phyloP scores from a whole-genome alignment of 2,329 filamentous ascomycete genomes.

The Eutypella sp. region DNA sequence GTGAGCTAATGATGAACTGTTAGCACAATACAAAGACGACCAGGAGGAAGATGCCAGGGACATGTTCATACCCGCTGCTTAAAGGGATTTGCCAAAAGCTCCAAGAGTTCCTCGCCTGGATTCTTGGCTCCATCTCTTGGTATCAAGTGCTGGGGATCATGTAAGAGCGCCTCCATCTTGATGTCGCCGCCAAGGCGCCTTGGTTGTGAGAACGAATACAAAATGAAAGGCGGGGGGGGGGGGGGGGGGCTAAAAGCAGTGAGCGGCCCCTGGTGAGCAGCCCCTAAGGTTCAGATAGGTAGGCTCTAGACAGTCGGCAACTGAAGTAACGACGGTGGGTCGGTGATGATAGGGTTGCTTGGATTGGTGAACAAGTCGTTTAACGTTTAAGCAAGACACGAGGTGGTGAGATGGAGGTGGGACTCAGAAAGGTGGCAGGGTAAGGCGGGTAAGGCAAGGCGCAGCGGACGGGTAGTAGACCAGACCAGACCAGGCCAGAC shows the following conservation, averaged over 20 bases:
- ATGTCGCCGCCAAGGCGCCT: conserved; percentile 3
- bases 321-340: too few relatives aligned
- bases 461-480: too few relatives aligned
- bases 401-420: too few relatives aligned
- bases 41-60: not conserved
- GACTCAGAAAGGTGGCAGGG: too few relatives aligned
- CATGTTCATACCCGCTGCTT: conserved; percentile 35
- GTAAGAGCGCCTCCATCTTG: conserved; percentile 13
- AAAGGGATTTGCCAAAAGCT: conserved; percentile 48
- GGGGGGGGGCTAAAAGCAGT: too few relatives aligned
- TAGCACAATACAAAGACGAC: conserved; percentile 1
- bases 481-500: too few relatives aligned
- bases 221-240: not conserved
- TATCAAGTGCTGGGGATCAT: conserved; percentile 9
- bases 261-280: not conserved
- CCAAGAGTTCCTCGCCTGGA: conserved; percentile 39
- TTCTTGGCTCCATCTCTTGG: conserved; percentile 18
- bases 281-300: too few relatives aligned
- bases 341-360: too few relatives aligned
- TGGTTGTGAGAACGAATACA: not conserved
- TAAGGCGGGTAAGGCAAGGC: too few relatives aligned
- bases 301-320: too few relatives aligned
- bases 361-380: too few relatives aligned
- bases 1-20: conserved; percentile 31
- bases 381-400: too few relatives aligned